Conservation (phyloP, 176 grass and related monocot species). For the Eragrostis nindensis region DNA sequence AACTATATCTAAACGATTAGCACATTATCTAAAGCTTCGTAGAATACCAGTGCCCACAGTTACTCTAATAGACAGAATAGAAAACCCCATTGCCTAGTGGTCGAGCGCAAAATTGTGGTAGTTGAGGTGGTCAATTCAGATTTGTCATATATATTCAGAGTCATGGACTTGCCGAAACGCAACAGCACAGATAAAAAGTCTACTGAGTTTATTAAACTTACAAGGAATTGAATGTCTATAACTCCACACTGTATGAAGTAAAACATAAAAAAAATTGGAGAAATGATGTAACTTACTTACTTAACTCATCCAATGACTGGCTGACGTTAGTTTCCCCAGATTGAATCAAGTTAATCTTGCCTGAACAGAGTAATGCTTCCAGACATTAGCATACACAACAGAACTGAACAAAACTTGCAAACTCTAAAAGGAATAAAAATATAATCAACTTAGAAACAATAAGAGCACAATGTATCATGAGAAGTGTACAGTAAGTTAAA, state of each 20-base stretch:
- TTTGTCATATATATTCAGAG: too few relatives aligned
- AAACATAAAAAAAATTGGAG: constrained; percentile 17
- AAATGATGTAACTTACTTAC: constrained; percentile 53
- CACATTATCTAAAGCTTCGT: background rate
- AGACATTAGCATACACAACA: constrained; percentile 14
- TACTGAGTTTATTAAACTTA: background rate
- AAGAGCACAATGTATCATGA: background rate
- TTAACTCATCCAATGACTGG: constrained; percentile 73
- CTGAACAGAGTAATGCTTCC: constrained; percentile 40
- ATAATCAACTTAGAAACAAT: background rate
- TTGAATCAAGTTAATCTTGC: constrained; percentile 71
- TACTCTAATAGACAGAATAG: background rate
- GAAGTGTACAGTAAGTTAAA: background rate
- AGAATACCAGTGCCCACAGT: background rate
- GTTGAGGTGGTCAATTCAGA: background rate
- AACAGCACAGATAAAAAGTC: background rate
- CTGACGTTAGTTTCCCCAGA: constrained; percentile 60
- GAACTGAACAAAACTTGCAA: constrained; percentile 1
- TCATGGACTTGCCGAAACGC: too few relatives aligned
- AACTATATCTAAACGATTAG: background rate
- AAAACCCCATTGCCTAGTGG: background rate
- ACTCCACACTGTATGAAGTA: background rate
- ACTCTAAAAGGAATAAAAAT: background rate
- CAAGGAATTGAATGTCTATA: background rate
- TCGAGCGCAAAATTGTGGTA: background rate